Evolutionary conservation across 2,329 filamentous ascomycete species (phyloP).

Genomic region (Cercospora sp.): DNA sequence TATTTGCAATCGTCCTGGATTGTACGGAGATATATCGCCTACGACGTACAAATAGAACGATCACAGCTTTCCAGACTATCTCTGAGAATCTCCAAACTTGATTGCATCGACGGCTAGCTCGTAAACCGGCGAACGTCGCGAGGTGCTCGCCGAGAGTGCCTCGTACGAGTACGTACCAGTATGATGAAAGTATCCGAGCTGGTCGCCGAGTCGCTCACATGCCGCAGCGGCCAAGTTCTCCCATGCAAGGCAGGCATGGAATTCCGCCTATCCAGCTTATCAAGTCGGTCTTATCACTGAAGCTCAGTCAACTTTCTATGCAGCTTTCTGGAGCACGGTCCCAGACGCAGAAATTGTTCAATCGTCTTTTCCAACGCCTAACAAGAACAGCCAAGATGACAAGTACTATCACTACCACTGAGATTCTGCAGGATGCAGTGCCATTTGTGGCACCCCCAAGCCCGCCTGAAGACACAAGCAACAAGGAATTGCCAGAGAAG

Average conservation of each 20-base stretch:
- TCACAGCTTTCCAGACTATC: background rate
- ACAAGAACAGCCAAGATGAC: background rate
- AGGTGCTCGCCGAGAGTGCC: background rate
- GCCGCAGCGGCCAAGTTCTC: background rate
- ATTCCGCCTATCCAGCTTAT: background rate
- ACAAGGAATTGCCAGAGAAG: background rate
- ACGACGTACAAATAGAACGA: background rate
- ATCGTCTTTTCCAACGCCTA: background rate
- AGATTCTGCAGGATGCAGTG: background rate
- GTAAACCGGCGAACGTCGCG: background rate
- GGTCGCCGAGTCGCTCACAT: background rate
- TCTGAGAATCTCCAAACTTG: background rate
- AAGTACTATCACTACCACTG: background rate
- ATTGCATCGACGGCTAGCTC: background rate
- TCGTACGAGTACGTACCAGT: background rate
- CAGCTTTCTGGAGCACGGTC: background rate
- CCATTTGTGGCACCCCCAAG: conserved; percentile 1
- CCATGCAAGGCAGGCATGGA: background rate
- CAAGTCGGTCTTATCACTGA: background rate
- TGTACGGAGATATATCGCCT: background rate
- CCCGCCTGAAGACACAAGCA: background rate
- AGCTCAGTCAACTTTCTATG: background rate
- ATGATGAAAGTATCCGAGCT: background rate
- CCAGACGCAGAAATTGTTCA: background rate
- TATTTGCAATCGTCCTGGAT: background rate